Percentiles rank a stretch among this genome's conserved stretches.
Conservation (phyloP, 176 grass and related monocot species). For the Leersia perrieri region DNA sequence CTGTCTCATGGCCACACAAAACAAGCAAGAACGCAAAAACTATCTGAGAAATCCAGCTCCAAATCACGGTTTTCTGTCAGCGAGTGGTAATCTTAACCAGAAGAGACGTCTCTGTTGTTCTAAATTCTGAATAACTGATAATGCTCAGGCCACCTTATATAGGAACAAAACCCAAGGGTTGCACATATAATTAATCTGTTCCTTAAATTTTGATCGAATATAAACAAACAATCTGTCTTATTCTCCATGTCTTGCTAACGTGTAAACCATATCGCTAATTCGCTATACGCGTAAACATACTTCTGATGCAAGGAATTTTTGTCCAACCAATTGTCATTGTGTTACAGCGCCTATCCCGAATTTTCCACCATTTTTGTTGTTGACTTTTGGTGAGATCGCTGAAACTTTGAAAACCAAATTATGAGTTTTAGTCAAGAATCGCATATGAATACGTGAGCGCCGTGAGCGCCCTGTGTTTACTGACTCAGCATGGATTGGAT, state of each 20-base stretch:
- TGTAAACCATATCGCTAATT: neutral
- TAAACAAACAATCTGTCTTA: neutral
- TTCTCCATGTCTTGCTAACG: neutral
- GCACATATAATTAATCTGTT: too few species aligned
- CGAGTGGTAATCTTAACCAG: too few species aligned
- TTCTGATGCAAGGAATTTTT: too few species aligned
- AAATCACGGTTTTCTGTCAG: too few species aligned
- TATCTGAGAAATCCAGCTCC: slow-evolving; percentile 3
- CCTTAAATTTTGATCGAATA: too few species aligned
- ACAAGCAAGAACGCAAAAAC: neutral
- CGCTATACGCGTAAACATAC: neutral
- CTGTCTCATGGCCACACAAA: slow-evolving; percentile 11
- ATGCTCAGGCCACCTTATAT: too few species aligned
- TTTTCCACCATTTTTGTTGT: neutral
- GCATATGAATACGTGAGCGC: neutral
- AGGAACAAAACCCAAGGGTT: too few species aligned
- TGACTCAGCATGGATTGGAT: neutral
- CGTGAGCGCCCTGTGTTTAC: neutral
- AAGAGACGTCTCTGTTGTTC: too few species aligned
- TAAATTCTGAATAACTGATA: too few species aligned
- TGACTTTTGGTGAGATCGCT: neutral
- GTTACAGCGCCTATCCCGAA: neutral
- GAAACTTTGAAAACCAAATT: neutral
- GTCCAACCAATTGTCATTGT: neutral
- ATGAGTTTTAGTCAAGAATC: neutral